Conservation (phyloP, 805 yeast species). For the Sugiyamaella marilandica region DNA sequence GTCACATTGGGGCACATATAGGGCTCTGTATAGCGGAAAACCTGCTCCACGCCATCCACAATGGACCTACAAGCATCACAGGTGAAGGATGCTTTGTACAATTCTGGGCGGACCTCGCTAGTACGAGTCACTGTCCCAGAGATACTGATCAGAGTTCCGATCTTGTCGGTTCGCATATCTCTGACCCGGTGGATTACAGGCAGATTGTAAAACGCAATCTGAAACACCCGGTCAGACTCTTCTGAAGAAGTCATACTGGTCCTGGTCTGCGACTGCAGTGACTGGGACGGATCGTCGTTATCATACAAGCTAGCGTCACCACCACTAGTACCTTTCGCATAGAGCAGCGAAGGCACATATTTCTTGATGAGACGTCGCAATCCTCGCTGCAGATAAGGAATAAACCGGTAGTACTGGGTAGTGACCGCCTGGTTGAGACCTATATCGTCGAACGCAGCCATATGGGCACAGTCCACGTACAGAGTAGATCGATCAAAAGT, state of each 20-base stretch:
- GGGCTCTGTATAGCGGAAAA: constrained; percentile 91
- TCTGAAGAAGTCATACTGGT: constrained; percentile 30
- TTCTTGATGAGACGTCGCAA: constrained; percentile 65
- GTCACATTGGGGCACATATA: constrained; percentile 83
- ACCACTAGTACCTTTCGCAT: constrained; percentile 18
- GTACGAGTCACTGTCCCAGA: constrained; percentile 96
- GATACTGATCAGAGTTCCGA: constrained; percentile 78
- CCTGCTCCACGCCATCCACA: constrained; percentile 86
- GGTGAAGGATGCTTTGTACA: constrained; percentile 77
- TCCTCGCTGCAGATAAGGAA: constrained; percentile 77
- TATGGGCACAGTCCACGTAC: constrained; percentile 79
- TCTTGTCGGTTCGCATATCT: constrained; percentile 82
- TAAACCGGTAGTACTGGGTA: constrained; percentile 88
- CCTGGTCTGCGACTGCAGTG: constrained; percentile 34
- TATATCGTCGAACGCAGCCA: constrained; percentile 64
- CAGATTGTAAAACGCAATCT: constrained; percentile 80
- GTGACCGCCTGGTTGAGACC: constrained; percentile 83
- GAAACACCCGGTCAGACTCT: constrained; percentile 70
- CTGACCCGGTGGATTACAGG: constrained; percentile 81
- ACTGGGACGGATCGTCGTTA: constrained; percentile 23
- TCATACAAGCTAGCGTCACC: constrained; percentile 28
- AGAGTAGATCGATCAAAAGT: constrained; percentile 69
- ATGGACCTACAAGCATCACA: constrained; percentile 85
- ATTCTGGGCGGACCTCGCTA: constrained; percentile 93
- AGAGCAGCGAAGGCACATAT: constrained; percentile 67